Conservation (phyloP, 306 rosid genomes). For the Prunus padus region DNA sequence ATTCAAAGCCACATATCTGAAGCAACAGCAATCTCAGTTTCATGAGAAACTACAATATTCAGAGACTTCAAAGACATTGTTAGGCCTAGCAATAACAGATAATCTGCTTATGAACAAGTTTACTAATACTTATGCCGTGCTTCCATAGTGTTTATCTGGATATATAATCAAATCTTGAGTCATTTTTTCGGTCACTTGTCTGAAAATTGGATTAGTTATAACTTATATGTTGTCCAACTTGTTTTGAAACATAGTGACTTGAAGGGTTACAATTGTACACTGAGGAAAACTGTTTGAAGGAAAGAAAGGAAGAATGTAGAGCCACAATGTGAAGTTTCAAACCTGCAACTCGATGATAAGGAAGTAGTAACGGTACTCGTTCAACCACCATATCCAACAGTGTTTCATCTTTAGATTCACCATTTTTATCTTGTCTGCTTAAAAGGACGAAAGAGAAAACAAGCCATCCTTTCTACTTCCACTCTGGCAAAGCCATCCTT, state of each 20-base stretch:
- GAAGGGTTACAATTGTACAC: neutral
- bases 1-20: neutral
- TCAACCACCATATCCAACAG: neutral
- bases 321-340: neutral
- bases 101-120: neutral
- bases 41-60: neutral
- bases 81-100: neutral
- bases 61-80: neutral
- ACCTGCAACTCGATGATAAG: too few relatives aligned
- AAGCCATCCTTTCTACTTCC: slow-evolving; percentile 9
- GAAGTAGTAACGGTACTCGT: too few relatives aligned
- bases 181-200: neutral
- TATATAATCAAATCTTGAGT: neutral
- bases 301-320: neutral
- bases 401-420: neutral
- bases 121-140: neutral
- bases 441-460: neutral
- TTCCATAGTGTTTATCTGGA: neutral
- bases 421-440: neutral
- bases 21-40: neutral
- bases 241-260: neutral
- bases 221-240: slow-evolving; percentile 1
- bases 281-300: neutral
- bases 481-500: slow-evolving; percentile 18
- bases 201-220: neutral